Conservation (phyloP, 768 basidiomycete species). For the Kwoniella dendrophila region DNA sequence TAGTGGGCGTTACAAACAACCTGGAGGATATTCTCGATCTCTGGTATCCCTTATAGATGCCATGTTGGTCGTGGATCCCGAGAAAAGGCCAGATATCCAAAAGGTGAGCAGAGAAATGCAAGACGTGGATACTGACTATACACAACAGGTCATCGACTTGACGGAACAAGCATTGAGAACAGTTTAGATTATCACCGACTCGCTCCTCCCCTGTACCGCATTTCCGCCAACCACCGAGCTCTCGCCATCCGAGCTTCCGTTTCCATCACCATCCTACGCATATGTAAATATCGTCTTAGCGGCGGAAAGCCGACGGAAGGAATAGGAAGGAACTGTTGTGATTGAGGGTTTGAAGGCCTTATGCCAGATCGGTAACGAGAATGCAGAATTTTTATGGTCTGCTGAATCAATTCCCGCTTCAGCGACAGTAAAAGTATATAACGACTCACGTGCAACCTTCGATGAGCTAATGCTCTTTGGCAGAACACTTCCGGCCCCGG, state of each 20-base stretch:
- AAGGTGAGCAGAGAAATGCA: constrained; percentile 25
- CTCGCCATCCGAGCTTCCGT: constrained; percentile 17
- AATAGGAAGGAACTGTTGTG: neutral
- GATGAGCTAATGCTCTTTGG: neutral
- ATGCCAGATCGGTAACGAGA: constrained; percentile 13
- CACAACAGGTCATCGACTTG: constrained; percentile 61
- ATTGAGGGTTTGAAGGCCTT: too few species aligned
- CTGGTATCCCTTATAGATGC: constrained; percentile 70
- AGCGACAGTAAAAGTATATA: neutral
- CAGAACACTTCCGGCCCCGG: neutral
- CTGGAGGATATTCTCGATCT: constrained; percentile 61
- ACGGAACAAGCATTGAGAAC: constrained; percentile 32
- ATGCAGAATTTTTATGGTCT: constrained; percentile 1
- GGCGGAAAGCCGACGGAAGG: neutral
- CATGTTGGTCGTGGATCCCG: constrained; percentile 81
- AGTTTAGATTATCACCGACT: constrained; percentile 6
- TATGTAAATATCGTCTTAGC: constrained; percentile 8
- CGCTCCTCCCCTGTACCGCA: neutral
- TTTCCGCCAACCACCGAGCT: constrained; percentile 18
- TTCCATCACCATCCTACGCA: constrained; percentile 9
- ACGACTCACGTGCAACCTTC: constrained; percentile 7
- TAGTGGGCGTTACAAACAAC: constrained; percentile 90
- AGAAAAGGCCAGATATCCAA: constrained; percentile 81
- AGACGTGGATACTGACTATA: neutral
- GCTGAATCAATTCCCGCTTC: neutral